Percentiles rank a stretch among this genome's conserved stretches.
phyloP scores from a whole-genome alignment of 2,329 filamentous ascomycete genomes.

The Monosporascus sp. region DNA sequence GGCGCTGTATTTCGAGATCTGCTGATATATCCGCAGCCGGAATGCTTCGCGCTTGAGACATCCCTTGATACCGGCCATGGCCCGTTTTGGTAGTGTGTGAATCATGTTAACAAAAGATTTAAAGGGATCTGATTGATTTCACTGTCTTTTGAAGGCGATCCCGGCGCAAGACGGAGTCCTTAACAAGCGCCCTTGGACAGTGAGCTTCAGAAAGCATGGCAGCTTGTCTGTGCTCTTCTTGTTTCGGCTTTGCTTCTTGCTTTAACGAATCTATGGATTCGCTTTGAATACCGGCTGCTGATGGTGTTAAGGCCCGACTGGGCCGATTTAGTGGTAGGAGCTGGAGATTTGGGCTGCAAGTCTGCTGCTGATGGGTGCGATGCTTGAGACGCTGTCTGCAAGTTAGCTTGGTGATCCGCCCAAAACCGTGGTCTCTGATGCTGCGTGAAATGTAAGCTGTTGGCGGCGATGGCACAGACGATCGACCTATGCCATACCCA shows the following conservation, averaged over 20 bases:
- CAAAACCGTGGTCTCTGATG: conserved; percentile 12
- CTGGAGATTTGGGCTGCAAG: not conserved
- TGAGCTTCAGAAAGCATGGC: not conserved
- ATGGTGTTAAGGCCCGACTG: not conserved
- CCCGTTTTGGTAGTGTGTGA: not conserved
- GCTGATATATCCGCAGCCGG: conserved; percentile 2
- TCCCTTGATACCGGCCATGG: not conserved
- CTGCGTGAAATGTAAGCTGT: conserved; percentile 15
- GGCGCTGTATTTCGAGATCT: conserved; percentile 24
- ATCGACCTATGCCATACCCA: conserved; percentile 4
- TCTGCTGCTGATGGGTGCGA: not conserved
- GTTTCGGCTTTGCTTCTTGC: not conserved
- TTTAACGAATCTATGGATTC: not conserved
- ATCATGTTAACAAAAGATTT: not conserved
- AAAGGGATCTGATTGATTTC: not conserved
- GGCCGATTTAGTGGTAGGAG: not conserved
- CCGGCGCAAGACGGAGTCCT: not conserved
- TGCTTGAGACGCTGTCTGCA: conserved; percentile 4
- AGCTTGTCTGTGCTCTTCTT: not conserved
- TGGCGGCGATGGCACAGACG: conserved; percentile 12
- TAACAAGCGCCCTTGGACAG: not conserved
- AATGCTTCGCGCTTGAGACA: not conserved
- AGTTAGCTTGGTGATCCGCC: conserved; percentile 6
- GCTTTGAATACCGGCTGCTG: not conserved
- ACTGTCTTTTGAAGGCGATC: not conserved